Evolutionary conservation across 139 green algal genomes (phyloP).

Genomic region (Parachlorella kessleri): DNA sequence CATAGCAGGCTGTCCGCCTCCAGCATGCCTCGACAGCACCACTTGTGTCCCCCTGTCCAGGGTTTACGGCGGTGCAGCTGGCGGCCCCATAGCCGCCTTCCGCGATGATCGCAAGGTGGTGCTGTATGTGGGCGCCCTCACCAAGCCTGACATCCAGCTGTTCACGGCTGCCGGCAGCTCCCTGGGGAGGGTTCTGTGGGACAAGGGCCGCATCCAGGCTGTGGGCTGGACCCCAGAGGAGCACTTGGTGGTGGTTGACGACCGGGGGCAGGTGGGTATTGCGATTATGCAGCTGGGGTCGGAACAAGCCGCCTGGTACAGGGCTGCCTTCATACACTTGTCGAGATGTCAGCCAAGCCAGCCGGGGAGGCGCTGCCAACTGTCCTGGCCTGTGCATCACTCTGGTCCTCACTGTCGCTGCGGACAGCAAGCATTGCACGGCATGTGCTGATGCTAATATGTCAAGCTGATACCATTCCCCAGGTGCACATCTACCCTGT

Average conservation of each 20-base stretch:
- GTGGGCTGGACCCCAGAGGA: slow-evolving; percentile 78
- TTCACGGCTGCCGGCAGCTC: slow-evolving; percentile 62
- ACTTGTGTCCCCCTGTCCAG: not conserved
- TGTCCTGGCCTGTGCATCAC: not conserved
- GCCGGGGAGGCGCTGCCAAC: not conserved
- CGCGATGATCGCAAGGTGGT: slow-evolving; percentile 84
- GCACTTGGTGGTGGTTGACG: slow-evolving; percentile 75
- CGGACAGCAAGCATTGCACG: no score
- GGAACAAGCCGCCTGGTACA: no score
- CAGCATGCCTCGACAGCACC: not conserved
- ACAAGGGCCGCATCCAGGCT: slow-evolving; percentile 59
- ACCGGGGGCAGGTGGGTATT: slow-evolving; percentile 53
- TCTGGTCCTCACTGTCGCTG: no score
- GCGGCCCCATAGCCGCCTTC: slow-evolving; percentile 81
- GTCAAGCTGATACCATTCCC: slow-evolving; percentile 2
- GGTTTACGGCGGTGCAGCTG: slow-evolving; percentile 53
- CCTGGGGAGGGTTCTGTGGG: slow-evolving; percentile 71
- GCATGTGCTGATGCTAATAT: no score
- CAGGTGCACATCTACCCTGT: slow-evolving; percentile 59
- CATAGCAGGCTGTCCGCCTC: not conserved
- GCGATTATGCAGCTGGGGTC: no score
- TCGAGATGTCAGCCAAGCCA: not conserved
- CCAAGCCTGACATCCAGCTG: slow-evolving; percentile 44
- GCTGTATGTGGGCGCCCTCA: slow-evolving; percentile 33
- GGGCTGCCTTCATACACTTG: not conserved